Evolutionary conservation across 257 asterid genomes (phyloP).

Genomic region (Solanum chiquidenum): DNA sequence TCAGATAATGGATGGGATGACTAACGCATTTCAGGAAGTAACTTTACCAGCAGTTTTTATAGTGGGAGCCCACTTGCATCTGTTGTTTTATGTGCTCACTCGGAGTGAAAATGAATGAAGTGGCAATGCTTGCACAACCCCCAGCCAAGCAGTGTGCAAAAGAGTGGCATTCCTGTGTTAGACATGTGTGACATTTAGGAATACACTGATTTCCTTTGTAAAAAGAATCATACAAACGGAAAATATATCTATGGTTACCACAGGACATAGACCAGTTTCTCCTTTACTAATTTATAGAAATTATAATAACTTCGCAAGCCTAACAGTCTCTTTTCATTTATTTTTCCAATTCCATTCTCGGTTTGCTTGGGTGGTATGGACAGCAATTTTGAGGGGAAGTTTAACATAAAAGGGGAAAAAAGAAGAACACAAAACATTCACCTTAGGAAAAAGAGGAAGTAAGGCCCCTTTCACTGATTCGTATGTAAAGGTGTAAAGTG

Average conservation of each 20-base stretch:
- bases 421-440: slow-evolving; percentile 9
- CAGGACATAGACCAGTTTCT: neutral
- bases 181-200: neutral
- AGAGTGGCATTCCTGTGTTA: slow-evolving; percentile 61
- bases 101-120: slow-evolving; percentile 91
- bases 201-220: neutral
- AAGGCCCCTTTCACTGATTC: slow-evolving; percentile 73
- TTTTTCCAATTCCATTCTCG: neutral
- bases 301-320: neutral
- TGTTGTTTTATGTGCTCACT: slow-evolving; percentile 94
- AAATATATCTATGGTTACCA: neutral
- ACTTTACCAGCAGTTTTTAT: slow-evolving; percentile 72
- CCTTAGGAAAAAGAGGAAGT: slow-evolving; percentile 77
- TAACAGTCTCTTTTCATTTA: neutral
- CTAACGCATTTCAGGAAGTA: neutral
- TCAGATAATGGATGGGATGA: neutral
- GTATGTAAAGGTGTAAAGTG: slow-evolving; percentile 82
- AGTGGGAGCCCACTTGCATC: slow-evolving; percentile 88
- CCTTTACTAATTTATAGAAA: neutral
- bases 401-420: neutral
- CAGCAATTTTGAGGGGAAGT: neutral
- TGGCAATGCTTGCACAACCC: slow-evolving; percentile 88
- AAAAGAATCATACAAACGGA: neutral
- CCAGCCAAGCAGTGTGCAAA: slow-evolving; percentile 89
- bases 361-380: neutral